Base-by-base conservation (phyloP, 1,284 basidiomycete genomes). In the Boletus semigastroideus region DNA sequence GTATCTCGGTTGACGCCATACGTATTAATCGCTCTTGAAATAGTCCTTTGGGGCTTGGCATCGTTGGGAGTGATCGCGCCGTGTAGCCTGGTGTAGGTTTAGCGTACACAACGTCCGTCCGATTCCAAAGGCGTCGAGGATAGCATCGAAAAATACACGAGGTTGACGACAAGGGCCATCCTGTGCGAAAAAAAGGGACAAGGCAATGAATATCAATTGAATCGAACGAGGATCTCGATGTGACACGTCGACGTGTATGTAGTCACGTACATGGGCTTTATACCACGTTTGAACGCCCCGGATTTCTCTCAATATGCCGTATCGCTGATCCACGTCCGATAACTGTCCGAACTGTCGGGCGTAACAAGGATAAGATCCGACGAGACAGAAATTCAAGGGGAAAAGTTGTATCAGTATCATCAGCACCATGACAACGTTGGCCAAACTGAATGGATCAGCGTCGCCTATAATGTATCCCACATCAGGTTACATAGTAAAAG, bases 151-250 rank as follows among this genome's bases (percentile, higher is more conserved):
- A 46, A 46, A 36, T 10, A 30, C 46, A 80, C 82, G 68, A 91
- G 89, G 67, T 91, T 92, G n/a, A 87, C 83, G 28, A 91, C 89
- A 4, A 92, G 79, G 65, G 91, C 87, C 76, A 90, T 86, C 65
- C 83, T 83, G 59, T 45, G 51, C 38, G 42, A 46, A 46, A 45
- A 52, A 19, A 17, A 19, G 34, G 49, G 48, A 48, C 43, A 37
- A 43, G 39, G 44, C 36, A 48, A 42, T 45, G 20, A 31, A 54
- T 45, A 45, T 37, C 37, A 36, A 44, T 30, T 41, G 4, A 37
- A 41, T 22, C 22, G 33, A 25, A 43, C 39, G 27, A 4, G 20
- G 19, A 59, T 53, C 52, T 54, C 37, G 51, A 59, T 47, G 53
- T 59, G 49, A 63, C 46, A 43, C 9, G 42, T 43, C 44, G 40